Base-by-base conservation (phyloP, 1,284 basidiomycete genomes). In the Takashimella koratensis region DNA sequence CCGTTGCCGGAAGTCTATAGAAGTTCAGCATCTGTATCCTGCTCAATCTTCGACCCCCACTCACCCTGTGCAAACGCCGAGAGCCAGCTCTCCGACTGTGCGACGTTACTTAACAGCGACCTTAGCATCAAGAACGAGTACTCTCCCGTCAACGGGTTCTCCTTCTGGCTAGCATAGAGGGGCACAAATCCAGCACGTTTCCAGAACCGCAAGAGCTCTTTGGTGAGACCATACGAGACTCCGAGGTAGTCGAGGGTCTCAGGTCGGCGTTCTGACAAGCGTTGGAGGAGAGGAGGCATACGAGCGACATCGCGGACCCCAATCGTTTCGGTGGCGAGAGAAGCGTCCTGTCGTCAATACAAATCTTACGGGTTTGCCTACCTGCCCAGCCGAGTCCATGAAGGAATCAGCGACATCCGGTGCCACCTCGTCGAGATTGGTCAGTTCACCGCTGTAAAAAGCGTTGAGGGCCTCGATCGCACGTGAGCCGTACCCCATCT, bases 401-500 rank as follows among this genome's bases (percentile, higher is more conserved):
- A 89, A 88, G 5, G 79, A 77, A 36, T 80, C 79, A 56, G 68
- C 70, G 16, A 71, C 62, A 50, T 75, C 76, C 12, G 42, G 8
- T 4, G 36, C 30, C 43, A 78, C 77, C 71, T 95, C 93, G 67
- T 91, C 86, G n/a, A 96, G 76, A 66, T 87, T 89, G 75, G 93
- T 87, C 65, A 92, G 85, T 73, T 97, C 89, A 26, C 94, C 95
- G 57, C 85, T 87, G 77, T 95, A 98, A 77, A 92, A 98, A 10
- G 86, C 81, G 66, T 92, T 89, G 48, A 98, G 79, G 0, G 86
- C 86, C 65, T 94, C 82, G 47, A 99, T 76, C 0, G 95, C 92
- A 41, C 93, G 83, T n/a, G 87, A 85, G 12, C 96, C 96, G 69
- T 98, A 98, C 4, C 96, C 96, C 94, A 98, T 98, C 86, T 92